Evolutionary conservation across 805 yeast species (phyloP), one percentile per base, ranked within the genome.

Genomic region (Kodamaea lidongshanica): DNA sequence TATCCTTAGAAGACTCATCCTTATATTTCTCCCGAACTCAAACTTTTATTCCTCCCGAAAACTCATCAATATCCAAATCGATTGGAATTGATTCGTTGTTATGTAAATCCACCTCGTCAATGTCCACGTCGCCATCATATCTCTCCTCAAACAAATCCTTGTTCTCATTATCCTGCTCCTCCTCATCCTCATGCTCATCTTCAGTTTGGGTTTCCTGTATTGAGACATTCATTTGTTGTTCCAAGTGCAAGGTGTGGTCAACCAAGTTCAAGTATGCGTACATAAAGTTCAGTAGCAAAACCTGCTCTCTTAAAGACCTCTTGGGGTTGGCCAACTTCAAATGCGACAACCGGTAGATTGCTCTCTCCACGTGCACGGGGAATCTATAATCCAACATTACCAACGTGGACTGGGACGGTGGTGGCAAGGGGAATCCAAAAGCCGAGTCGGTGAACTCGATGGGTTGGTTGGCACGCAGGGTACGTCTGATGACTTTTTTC

Each of bases 341-440:
- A 56, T 92, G 98, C 31, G 95, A 83, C 33, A 92, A 65, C 34
- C 98, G 65, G 56, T 92, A 92, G 30, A 92, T 83, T 0, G 98
- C 98, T 23, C 98, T 70, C 56, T 92, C 98, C 25, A 92, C 94
- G 54, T 89, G 96, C 26, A 92, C 77, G 0, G 97, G 96, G 54
- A 84, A 82, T 40, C 98, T 66, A 46, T 80, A 78, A 50, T 82
- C 89, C 35, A 82, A 63, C 94, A 83, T 83, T 12, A 81, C 71
- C 21, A 83, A 62, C 0, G 92, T 83, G 1, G 89, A 79, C 16
- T 69, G 70, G 0, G 89, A 78, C 11, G 85, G 72, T 20, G 87
- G 86, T 1, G 94, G 94, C 32, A 83, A 58, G 5, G 94, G 94
- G 56, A 83, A 83, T 3, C 94, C 94, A 58, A 83, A 82, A 3